Base-by-base conservation (phyloP, 257 asterid species). In the Plantago major region DNA sequence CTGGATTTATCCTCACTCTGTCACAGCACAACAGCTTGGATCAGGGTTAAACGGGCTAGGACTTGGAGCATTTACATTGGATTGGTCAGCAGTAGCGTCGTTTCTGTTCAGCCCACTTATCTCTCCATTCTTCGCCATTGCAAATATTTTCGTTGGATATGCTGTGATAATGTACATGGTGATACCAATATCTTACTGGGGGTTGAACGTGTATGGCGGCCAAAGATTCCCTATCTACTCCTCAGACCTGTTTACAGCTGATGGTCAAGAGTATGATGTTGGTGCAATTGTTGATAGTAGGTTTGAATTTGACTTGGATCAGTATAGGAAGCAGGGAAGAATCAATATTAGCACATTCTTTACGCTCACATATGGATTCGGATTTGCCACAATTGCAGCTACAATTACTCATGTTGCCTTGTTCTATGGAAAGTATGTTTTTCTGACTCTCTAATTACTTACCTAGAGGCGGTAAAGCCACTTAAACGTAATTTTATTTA, bases 371-470 rank as follows among this genome's bases (percentile, higher is more conserved):
- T 88, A 88, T 67, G 96, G 95, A 3, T 83, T 88, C 46, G 96
- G 96, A 42, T 88, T 88, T 38, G 96, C 96, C 47, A 85, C 96
- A 43, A 81, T 88, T 53, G 96, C 96, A 0, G 58, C 94, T 48
- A 88, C 96, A 0, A 52, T 88, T 3, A 54, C 86, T 11, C 96
- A 88, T 17, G 94, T 88, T 51, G 81, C 67, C 10, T 71, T 88
- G 64, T 88, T 88, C 72, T 76, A 88, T 46, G 96, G 96, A 74
- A 83, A 86, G 96, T 87, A 68, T 11, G 11, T 48, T 44, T 46
- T 62, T 53, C 17, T 58, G 14, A 56, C 48, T 0, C 5, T 10
- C 7, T 42, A n/a, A n/a, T n/a, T 11, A 18, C 38, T n/a, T 6
- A 6, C 51, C 9, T 10, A 18, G 15, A 33, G 40, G 40, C 40